Evolutionary conservation across 2,329 filamentous ascomycete genomes (phyloP).

Genomic region (Aphanoascus verrucosus): DNA sequence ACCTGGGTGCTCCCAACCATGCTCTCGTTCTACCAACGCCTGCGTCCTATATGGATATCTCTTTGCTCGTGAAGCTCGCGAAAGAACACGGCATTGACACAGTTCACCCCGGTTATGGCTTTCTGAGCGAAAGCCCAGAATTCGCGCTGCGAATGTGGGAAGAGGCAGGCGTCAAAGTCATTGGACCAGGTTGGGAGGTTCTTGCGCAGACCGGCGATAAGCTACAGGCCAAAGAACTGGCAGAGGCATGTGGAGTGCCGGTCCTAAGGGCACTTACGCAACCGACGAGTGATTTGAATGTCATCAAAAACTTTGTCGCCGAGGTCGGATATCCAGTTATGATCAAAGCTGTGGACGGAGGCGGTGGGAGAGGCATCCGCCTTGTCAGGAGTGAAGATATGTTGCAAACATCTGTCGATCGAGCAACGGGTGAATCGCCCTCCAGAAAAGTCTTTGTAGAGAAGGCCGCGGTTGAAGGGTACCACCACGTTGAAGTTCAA

Average conservation of each 20-base stretch:
- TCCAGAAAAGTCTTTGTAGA: slow-evolving; percentile 48
- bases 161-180: slow-evolving; percentile 39
- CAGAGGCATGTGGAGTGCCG: slow-evolving; percentile 43
- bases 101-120: slow-evolving; percentile 51
- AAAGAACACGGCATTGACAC: slow-evolving; percentile 44
- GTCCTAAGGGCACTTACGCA: slow-evolving; percentile 40
- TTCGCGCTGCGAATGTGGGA: slow-evolving; percentile 43
- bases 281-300: slow-evolving; percentile 35
- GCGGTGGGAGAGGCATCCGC: slow-evolving; percentile 51
- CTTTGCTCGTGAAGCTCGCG: slow-evolving; percentile 38
- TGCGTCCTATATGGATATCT: slow-evolving; percentile 44
- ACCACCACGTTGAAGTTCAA: slow-evolving; percentile 52
- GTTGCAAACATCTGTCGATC: slow-evolving; percentile 38
- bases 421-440: slow-evolving; percentile 48
- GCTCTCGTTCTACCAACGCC: slow-evolving; percentile 43
- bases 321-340: slow-evolving; percentile 45
- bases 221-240: slow-evolving; percentile 43
- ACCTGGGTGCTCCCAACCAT: slow-evolving; percentile 38
- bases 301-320: slow-evolving; percentile 49
- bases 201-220: slow-evolving; percentile 48
- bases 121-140: slow-evolving; percentile 48
- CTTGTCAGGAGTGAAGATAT: slow-evolving; percentile 38
- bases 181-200: slow-evolving; percentile 49
- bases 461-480: slow-evolving; percentile 52
- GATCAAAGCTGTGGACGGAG: slow-evolving; percentile 56